A percentile compares a stretch with the other conserved stretches of the same genome.
phyloP scores from a whole-genome alignment of 495 filamentous ascomycete species.

The Lasiosphaeria miniovina region DNA sequence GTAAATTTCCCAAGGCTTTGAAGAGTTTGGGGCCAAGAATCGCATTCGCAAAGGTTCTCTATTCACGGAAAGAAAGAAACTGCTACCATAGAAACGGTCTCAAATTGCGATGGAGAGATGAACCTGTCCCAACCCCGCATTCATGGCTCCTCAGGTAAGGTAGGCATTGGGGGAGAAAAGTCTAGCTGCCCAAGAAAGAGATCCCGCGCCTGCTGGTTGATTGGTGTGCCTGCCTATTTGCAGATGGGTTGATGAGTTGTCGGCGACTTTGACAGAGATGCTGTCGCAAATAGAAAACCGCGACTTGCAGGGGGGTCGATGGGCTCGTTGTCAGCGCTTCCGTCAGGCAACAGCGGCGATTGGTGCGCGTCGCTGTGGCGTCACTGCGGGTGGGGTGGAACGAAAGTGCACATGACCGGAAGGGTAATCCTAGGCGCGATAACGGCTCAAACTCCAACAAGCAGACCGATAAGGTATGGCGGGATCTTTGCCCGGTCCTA shows the following conservation, averaged over 20 bases:
- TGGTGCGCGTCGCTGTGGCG: conserved; percentile 2
- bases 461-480: neutral
- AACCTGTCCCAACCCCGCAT: conserved; percentile 16
- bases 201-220: conserved; percentile 16
- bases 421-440: conserved; percentile 2
- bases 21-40: too few relatives aligned
- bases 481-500: neutral
- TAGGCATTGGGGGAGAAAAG: conserved; percentile 7
- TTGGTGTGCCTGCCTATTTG: conserved; percentile 29
- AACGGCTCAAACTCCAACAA: neutral
- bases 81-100: neutral
- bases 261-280: conserved; percentile 4
- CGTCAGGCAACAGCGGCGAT: conserved; percentile 12
- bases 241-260: conserved; percentile 27
- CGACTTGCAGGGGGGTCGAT: conserved; percentile 6
- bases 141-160: conserved; percentile 3
- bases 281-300: conserved; percentile 19
- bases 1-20: too few relatives aligned
- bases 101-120: conserved; percentile 1
- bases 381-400: neutral
- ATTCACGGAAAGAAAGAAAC: too few relatives aligned
- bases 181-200: conserved; percentile 23
- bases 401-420: neutral
- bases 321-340: neutral
- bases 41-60: too few relatives aligned